phyloP scores from a whole-genome alignment of 169 alveolate genomes.

The Plasmodium billcollinsi region DNA sequence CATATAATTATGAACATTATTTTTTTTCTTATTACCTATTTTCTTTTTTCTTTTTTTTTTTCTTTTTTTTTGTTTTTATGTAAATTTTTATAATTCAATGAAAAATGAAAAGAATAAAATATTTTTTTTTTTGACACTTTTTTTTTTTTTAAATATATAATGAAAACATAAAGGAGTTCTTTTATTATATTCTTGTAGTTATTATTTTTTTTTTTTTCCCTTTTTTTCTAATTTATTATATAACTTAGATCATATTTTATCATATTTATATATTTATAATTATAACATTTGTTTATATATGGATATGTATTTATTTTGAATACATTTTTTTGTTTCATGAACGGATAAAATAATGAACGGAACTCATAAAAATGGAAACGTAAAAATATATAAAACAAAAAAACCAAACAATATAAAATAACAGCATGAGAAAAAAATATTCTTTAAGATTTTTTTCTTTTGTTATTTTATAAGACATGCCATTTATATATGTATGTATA shows the following conservation, averaged over 20 bases:
- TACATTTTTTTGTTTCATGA: constrained; percentile 5
- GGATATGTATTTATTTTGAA: neutral
- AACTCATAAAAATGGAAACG: constrained; percentile 19
- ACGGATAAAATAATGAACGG: constrained; percentile 30
- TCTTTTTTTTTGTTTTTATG: neutral
- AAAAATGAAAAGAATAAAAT: neutral
- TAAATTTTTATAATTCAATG: neutral
- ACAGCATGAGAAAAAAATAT: neutral
- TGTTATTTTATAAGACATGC: neutral
- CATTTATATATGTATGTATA: neutral
- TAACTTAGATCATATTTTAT: neutral
- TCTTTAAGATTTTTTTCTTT: constrained; percentile 4
- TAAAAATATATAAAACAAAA: constrained; percentile 32
- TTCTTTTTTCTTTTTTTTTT: neutral
- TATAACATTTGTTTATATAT: constrained; percentile 8
- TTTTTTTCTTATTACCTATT: neutral
- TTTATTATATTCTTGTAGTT: neutral
- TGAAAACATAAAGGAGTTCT: neutral
- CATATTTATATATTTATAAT: neutral
- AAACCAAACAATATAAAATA: neutral
- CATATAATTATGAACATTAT: neutral
- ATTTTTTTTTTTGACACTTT: neutral
- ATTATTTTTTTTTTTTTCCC: neutral
- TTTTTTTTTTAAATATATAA: neutral
- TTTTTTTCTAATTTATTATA: constrained; percentile 11